A percentile compares a stretch with the other conserved stretches of the same genome.
These are phyloP conservation scores for Lizanozyma gosingica DNA, from an alignment of 1,139 yeast genomes.

Conservation along the genomic window DNA sequence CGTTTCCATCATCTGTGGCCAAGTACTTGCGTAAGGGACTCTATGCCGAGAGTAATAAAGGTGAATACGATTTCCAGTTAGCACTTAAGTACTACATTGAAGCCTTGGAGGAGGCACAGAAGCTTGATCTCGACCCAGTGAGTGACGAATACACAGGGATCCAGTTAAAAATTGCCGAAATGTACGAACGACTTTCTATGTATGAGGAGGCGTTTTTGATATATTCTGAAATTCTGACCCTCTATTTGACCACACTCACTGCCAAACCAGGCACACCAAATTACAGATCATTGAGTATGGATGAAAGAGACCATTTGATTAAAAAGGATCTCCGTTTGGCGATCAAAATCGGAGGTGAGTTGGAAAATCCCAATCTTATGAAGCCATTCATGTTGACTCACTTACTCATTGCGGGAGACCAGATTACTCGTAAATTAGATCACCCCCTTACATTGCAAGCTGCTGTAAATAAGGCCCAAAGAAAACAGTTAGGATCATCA, in stretches of 20 bases:
- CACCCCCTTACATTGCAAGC: neutral
- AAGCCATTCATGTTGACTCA: constrained; percentile 58
- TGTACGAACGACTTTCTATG: constrained; percentile 64
- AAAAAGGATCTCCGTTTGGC: constrained; percentile 67
- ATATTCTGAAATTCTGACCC: constrained; percentile 58
- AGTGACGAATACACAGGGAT: constrained; percentile 56
- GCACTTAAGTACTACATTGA: constrained; percentile 63
- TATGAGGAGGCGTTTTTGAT: constrained; percentile 53
- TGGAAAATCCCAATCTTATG: constrained; percentile 39
- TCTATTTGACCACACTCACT: constrained; percentile 46
- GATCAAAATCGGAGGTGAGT: constrained; percentile 54
- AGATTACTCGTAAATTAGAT: constrained; percentile 20
- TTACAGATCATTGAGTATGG: constrained; percentile 9
- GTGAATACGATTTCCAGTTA: constrained; percentile 47
- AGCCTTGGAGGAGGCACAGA: neutral
- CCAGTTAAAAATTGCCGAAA: constrained; percentile 77
- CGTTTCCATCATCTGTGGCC: constrained; percentile 53
- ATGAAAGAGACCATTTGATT: constrained; percentile 47
- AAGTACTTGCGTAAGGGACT: constrained; percentile 61
- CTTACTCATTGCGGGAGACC: constrained; percentile 57
- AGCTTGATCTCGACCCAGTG: neutral
- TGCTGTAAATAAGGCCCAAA: neutral
- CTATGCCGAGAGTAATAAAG: constrained; percentile 76
- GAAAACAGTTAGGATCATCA: neutral
- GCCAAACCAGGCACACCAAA: constrained; percentile 18